Percentiles rank a stretch among this genome's conserved stretches.
Conservation (phyloP, 768 basidiomycete genomes). For the Lentinula boryana region DNA sequence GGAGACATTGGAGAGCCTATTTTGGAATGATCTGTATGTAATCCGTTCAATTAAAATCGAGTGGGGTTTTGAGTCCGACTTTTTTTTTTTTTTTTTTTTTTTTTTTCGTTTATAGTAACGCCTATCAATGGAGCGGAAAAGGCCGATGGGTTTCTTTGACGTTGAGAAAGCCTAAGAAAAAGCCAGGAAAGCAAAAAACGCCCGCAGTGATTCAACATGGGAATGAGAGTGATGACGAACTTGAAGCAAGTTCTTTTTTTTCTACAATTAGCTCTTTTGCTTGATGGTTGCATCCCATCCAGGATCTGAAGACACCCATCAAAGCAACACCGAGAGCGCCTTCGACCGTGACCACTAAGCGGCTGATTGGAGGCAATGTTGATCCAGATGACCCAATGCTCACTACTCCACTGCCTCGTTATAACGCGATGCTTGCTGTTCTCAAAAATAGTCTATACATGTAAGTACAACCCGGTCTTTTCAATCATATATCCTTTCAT, state of each 20-base stretch:
- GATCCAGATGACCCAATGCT: constrained; percentile 62
- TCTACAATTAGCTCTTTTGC: not conserved
- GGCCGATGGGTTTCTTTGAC: constrained; percentile 76
- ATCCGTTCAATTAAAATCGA: not conserved
- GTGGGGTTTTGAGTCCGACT: not conserved
- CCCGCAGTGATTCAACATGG: constrained; percentile 5
- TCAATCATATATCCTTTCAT: too few species aligned
- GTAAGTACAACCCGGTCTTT: constrained; percentile 33
- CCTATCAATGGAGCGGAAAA: constrained; percentile 67
- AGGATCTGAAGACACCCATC: not conserved
- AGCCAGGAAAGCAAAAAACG: constrained; percentile 33
- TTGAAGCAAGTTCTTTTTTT: constrained; percentile 9
- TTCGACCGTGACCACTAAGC: constrained; percentile 2
- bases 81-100: not conserved
- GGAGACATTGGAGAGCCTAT: constrained; percentile 77
- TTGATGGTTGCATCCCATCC: not conserved
- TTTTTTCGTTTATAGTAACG: constrained; percentile 44
- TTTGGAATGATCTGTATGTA: constrained; percentile 81
- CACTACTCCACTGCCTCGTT: constrained; percentile 64
- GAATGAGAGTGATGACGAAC: constrained; percentile 15
- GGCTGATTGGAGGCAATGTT: constrained; percentile 19
- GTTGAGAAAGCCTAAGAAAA: constrained; percentile 58
- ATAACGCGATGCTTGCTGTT: constrained; percentile 87
- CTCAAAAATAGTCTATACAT: constrained; percentile 82
- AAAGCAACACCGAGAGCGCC: not conserved